Conservation (phyloP, 2,329 filamentous ascomycete species). For the Paecilomyces fulvus region DNA sequence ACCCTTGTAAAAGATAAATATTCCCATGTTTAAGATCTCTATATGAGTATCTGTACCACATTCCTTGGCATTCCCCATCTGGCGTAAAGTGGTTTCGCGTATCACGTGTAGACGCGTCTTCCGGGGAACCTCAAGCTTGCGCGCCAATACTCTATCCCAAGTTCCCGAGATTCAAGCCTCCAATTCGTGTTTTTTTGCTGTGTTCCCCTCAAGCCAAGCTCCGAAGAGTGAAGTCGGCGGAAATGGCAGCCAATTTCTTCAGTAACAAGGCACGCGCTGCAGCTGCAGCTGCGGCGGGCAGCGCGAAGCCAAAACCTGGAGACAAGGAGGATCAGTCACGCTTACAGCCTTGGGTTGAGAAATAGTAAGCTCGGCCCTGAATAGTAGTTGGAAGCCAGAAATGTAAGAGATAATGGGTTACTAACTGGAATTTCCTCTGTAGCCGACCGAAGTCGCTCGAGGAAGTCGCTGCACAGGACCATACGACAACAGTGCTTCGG, state of each 20-base stretch:
- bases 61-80: background rate
- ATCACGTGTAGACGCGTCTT: constrained; percentile 28
- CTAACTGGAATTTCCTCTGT: constrained; percentile 1
- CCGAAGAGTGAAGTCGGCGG: background rate
- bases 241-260: constrained; percentile 77
- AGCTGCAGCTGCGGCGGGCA: constrained; percentile 65
- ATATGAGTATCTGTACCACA: background rate
- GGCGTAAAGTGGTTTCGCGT: constrained; percentile 11
- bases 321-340: constrained; percentile 55
- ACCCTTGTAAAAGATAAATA: background rate
- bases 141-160: constrained; percentile 2
- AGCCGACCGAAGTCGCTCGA: constrained; percentile 89
- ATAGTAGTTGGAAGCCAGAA: background rate
- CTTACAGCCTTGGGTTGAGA: constrained; percentile 94
- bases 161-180: background rate
- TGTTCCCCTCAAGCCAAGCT: too few relatives aligned
- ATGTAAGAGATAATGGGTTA: background rate
- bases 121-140: constrained; percentile 3
- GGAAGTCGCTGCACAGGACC: constrained; percentile 95
- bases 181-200: background rate
- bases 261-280: constrained; percentile 78
- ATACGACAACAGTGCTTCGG: constrained; percentile 87
- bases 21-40: background rate
- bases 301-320: constrained; percentile 57
- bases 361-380: constrained; percentile 62